These are phyloP conservation scores for Ceratobasidium sp. DNA, from an alignment of 1,284 basidiomycete genomes.

Conservation along the genomic window DNA sequence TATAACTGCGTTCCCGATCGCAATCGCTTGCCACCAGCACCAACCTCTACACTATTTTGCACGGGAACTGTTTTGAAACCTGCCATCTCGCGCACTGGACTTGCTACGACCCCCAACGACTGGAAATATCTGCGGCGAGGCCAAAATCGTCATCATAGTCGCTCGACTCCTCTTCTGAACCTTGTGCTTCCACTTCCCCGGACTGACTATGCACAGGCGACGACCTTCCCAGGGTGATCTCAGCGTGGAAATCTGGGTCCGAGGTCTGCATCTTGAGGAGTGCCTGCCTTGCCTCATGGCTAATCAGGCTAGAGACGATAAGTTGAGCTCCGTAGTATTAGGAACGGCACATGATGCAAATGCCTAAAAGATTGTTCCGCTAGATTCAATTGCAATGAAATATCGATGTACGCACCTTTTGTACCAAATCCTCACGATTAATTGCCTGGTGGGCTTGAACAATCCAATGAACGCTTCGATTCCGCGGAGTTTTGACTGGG, in stretches of 20 bases:
- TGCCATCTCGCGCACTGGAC: too few relatives aligned
- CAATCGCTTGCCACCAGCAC: too few relatives aligned
- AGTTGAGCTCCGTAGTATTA: slow-evolving; percentile 35
- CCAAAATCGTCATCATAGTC: too few relatives aligned
- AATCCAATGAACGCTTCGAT: slow-evolving; percentile 33
- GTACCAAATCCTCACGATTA: slow-evolving; percentile 35
- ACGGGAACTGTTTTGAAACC: too few relatives aligned
- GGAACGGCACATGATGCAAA: slow-evolving; percentile 45
- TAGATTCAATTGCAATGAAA: slow-evolving; percentile 15
- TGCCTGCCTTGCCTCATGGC: slow-evolving; percentile 32
- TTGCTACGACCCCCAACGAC: too few relatives aligned
- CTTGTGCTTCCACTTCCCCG: too few relatives aligned
- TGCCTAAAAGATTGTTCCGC: slow-evolving; percentile 37
- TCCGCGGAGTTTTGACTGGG: background rate
- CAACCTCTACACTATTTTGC: too few relatives aligned
- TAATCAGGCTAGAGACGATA: slow-evolving; percentile 46
- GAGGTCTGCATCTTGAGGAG: slow-evolving; percentile 28
- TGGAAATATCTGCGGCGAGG: too few relatives aligned
- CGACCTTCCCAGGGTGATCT: background rate
- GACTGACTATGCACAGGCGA: too few relatives aligned
- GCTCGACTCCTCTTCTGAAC: too few relatives aligned
- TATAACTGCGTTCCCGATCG: too few relatives aligned
- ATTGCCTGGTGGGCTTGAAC: slow-evolving; percentile 36
- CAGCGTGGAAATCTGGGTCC: background rate
- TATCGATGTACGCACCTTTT: slow-evolving; percentile 39